Conservation (phyloP, 108 stramenopile genomes). For the Fragilariopsis cylindrus region DNA sequence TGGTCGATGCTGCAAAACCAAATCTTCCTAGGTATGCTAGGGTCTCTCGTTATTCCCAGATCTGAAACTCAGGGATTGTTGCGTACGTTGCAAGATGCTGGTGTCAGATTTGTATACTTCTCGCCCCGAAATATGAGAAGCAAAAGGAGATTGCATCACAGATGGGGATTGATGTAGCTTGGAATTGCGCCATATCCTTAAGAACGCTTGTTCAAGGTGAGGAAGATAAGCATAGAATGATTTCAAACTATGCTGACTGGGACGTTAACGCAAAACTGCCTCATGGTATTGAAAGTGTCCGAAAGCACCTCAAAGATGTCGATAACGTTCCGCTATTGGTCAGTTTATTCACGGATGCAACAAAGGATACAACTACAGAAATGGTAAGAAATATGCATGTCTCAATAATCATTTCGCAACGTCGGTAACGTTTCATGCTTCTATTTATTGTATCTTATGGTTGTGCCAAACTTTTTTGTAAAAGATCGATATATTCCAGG, state of each 20-base stretch:
- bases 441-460: neutral
- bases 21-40: slow-evolving; percentile 95
- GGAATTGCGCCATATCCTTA: slow-evolving; percentile 96
- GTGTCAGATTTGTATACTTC: slow-evolving; percentile 97
- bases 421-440: neutral
- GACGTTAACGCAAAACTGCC: slow-evolving; percentile 95
- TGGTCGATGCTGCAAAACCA: slow-evolving; percentile 81
- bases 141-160: slow-evolving; percentile 87
- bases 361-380: slow-evolving; percentile 83
- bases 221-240: slow-evolving; percentile 89
- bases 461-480: neutral
- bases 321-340: slow-evolving; percentile 97
- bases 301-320: slow-evolving; percentile 80
- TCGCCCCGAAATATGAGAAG: slow-evolving; percentile 96
- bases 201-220: slow-evolving; percentile 73
- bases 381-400: slow-evolving; percentile 60
- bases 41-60: slow-evolving; percentile 86
- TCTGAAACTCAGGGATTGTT: slow-evolving; percentile 87
- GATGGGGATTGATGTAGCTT: slow-evolving; percentile 95
- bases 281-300: slow-evolving; percentile 90
- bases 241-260: slow-evolving; percentile 95
- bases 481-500: slow-evolving; percentile 81
- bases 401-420: neutral
- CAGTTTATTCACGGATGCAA: slow-evolving; percentile 94
- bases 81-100: slow-evolving; percentile 79